A percentile compares a stretch with the other conserved stretches of the same genome.
Conservation (phyloP, 768 basidiomycete species). For the Kwoniella mangroviensis region DNA sequence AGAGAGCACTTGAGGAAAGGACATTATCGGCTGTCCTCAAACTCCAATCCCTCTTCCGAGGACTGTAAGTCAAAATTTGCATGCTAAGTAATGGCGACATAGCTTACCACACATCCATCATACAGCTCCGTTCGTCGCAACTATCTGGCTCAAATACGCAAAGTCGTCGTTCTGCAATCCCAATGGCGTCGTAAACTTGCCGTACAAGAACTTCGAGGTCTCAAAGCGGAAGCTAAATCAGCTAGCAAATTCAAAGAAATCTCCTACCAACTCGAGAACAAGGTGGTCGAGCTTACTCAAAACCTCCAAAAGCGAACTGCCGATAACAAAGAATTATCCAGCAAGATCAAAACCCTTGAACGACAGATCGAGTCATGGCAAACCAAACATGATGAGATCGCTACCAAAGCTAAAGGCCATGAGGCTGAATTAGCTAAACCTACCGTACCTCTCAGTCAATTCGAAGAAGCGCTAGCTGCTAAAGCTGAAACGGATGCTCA, state of each 20-base stretch:
- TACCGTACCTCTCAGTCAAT: conserved; percentile 72
- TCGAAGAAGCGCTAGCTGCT: conserved; percentile 72
- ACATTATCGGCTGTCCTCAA: conserved; percentile 68
- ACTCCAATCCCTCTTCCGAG: conserved; percentile 83
- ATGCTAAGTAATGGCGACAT: conserved; percentile 40
- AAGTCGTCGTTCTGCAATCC: conserved; percentile 84
- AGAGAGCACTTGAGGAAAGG: conserved; percentile 61
- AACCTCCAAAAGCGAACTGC: conserved; percentile 83
- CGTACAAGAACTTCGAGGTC: conserved; percentile 76
- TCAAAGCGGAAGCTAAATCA: conserved; percentile 91
- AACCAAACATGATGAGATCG: conserved; percentile 83
- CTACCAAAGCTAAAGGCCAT: conserved; percentile 72
- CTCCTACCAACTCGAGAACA: conserved; percentile 96
- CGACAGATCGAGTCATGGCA: conserved; percentile 84
- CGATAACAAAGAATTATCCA: conserved; percentile 85
- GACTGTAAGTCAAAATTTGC: conserved; percentile 68
- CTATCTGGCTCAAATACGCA: conserved; percentile 60
- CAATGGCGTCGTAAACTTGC: conserved; percentile 88
- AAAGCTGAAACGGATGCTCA: conserved; percentile 80
- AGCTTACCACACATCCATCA: conserved; percentile 8
- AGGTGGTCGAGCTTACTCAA: conserved; percentile 98
- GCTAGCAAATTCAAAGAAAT: conserved; percentile 98
- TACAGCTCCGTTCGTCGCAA: conserved; percentile 46
- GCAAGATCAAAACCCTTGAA: conserved; percentile 76
- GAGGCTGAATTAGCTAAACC: conserved; percentile 71